Conservation (phyloP, 805 yeast genomes). For the Yueomyces sinensis region DNA sequence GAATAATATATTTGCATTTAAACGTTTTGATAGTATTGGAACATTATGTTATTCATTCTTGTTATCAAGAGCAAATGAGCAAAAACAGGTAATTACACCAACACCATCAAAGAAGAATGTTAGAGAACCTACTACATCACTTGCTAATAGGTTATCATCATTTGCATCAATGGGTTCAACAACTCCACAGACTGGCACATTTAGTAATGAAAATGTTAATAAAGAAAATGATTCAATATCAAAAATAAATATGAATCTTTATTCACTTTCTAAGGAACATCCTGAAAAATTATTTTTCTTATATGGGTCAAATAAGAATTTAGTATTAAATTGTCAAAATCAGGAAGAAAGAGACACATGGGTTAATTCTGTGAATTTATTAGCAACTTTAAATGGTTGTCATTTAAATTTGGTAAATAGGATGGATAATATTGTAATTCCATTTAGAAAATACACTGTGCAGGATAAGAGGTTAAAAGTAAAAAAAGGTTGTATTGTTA, state of each 20-base stretch:
- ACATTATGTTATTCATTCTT: constrained; percentile 22
- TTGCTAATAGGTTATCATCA: constrained; percentile 6
- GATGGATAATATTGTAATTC: constrained; percentile 20
- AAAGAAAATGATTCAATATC: no score
- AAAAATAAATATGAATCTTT: no score
- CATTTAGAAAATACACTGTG: constrained; percentile 14
- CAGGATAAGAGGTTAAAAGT: constrained; percentile 24
- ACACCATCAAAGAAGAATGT: no score
- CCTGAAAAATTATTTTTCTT: constrained; percentile 29
- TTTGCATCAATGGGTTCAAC: constrained; percentile 2
- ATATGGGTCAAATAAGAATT: constrained; percentile 29
- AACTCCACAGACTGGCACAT: no score
- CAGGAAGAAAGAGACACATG: constrained; percentile 41
- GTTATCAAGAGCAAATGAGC: constrained; percentile 8
- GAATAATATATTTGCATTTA: constrained; percentile 32
- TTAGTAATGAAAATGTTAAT: no score
- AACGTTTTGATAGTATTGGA: constrained; percentile 9
- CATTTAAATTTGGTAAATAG: constrained; percentile 9
- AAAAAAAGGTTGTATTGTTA: no score
- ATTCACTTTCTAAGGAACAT: no score
- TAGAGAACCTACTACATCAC: constrained; percentile 8
- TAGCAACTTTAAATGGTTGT: constrained; percentile 16
- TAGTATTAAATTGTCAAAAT: constrained; percentile 29
- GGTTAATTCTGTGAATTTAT: constrained; percentile 32
- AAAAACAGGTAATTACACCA: no score